Base-by-base conservation (phyloP, 495 filamentous ascomycete genomes). In the Neurospora sp. region DNA sequence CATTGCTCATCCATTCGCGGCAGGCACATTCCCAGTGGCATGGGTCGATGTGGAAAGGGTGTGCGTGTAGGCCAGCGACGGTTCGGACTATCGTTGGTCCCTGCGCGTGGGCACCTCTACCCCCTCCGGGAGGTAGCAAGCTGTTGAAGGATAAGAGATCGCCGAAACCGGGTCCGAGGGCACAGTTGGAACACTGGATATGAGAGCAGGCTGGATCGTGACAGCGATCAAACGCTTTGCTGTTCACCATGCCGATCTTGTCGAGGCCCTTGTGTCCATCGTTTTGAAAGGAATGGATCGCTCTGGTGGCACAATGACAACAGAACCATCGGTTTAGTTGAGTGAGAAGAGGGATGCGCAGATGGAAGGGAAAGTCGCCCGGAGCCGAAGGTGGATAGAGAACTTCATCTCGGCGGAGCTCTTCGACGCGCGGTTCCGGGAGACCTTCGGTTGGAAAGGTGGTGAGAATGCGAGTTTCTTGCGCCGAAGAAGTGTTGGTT, bases 271-370 rank as follows among this genome's bases (percentile, higher is more conserved):
- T 7, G 44, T 78, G 73, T 9, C 73, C 77, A 18, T 27, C 27
- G 14, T 72, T 48, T 0, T 35, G 53, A 0, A 35, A 7, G 12
- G 27, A 35, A 3, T 66, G 53, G 14, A 66, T 35, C 6, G 53
- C 53, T 37, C 53, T 66, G 22, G 27, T 66, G 0, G 74, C 78
- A 70, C 78, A 80, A 16, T 39, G 69, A 70, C 78, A 80, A 53
- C 78, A 80, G 14, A 77, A 74, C 78, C 78, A 80, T 14, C 78
- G 53, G 70, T 80, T 79, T 5, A 73, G 71, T 40, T 80, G 72
- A 3, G 73, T 72, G 2, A 66, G 53, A 35, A 66, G 53, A 1
- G 53, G 53, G 16, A 66, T 66, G 27, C 53, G 53, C 0, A 66
- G 53, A 75, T 68, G 18, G 44, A 16, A 1, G 73, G 66, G 9